A percentile compares a stretch with the other conserved stretches of the same genome.
Conservation (phyloP, 2,329 filamentous ascomycete species). For the Colletotrichum limetticola region DNA sequence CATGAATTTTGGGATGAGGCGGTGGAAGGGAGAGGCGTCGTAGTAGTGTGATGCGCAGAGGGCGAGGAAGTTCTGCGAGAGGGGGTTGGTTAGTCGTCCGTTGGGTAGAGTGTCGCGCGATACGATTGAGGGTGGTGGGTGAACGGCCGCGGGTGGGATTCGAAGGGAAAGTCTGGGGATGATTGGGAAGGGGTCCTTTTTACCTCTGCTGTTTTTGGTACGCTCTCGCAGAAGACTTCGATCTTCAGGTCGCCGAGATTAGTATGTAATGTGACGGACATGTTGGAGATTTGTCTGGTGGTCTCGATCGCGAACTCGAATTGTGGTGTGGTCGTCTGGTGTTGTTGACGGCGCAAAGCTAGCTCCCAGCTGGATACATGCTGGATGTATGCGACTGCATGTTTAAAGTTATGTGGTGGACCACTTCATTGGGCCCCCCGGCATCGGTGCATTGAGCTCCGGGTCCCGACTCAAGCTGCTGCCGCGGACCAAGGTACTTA, state of each 20-base stretch:
- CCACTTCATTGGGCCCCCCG: background rate
- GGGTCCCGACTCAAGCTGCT: constrained; percentile 2
- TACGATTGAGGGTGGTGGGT: background rate
- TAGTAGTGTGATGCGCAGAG: constrained; percentile 86
- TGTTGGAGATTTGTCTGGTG: constrained; percentile 40
- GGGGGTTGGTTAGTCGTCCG: constrained; percentile 25
- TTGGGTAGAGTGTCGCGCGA: background rate
- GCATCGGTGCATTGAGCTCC: constrained; percentile 18
- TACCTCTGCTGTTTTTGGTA: constrained; percentile 91
- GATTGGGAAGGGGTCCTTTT: constrained; percentile 33
- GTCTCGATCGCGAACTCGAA: background rate
- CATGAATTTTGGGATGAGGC: constrained; percentile 85
- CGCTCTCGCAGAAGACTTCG: constrained; percentile 94
- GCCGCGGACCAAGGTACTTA: background rate
- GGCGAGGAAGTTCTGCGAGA: constrained; percentile 81
- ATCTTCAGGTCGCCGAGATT: constrained; percentile 91
- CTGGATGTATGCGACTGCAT: constrained; percentile 17
- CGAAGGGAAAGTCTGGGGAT: background rate
- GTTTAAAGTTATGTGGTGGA: background rate
- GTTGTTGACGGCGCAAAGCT: background rate
- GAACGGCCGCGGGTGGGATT: background rate
- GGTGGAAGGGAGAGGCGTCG: constrained; percentile 80
- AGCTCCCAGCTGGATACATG: background rate
- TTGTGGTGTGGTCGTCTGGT: background rate
- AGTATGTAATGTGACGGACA: constrained; percentile 85